Evolutionary conservation across 805 yeast genomes (phyloP).

Genomic region (Kregervanrija pseudodelftensis): DNA sequence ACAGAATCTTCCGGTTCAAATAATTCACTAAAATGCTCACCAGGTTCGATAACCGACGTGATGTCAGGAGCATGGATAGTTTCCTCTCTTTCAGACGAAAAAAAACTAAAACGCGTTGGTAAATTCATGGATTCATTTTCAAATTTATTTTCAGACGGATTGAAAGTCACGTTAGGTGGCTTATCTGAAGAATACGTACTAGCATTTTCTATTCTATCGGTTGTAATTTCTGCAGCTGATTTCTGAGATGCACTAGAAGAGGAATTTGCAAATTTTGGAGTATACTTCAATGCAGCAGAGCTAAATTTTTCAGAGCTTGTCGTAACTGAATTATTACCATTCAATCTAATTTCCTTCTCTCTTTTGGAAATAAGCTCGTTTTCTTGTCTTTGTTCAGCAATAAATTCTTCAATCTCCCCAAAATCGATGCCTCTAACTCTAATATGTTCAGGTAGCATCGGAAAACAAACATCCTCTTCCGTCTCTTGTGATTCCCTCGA

Average conservation of each 20-base stretch:
- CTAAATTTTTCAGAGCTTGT: conserved; percentile 32
- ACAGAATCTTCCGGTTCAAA: conserved; percentile 68
- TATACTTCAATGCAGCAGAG: conserved; percentile 55
- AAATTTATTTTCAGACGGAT: conserved; percentile 6
- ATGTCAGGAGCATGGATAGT: conserved; percentile 87
- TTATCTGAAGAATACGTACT: conserved; percentile 4
- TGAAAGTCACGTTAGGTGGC: too few species aligned
- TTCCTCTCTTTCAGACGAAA: conserved; percentile 73
- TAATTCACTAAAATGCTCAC: conserved; percentile 57
- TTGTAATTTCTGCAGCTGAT: not conserved
- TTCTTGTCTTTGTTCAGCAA: conserved; percentile 51
- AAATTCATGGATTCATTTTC: conserved; percentile 7
- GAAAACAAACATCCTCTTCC: conserved; percentile 97
- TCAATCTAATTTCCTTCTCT: conserved; percentile 24
- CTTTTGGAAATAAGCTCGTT: conserved; percentile 30
- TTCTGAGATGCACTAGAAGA: not conserved
- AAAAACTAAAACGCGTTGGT: conserved; percentile 80
- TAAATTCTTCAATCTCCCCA: conserved; percentile 80
- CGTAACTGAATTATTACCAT: conserved; percentile 17
- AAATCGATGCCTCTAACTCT: conserved; percentile 76
- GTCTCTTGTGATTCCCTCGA: conserved; percentile 82
- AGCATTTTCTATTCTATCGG: not conserved
- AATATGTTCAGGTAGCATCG: conserved; percentile 66
- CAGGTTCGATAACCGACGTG: conserved; percentile 64
- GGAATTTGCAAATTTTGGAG: conserved; percentile 33